Evolutionary conservation across 2,329 filamentous ascomycete genomes (phyloP).

Genomic region (Oidium heveae): DNA sequence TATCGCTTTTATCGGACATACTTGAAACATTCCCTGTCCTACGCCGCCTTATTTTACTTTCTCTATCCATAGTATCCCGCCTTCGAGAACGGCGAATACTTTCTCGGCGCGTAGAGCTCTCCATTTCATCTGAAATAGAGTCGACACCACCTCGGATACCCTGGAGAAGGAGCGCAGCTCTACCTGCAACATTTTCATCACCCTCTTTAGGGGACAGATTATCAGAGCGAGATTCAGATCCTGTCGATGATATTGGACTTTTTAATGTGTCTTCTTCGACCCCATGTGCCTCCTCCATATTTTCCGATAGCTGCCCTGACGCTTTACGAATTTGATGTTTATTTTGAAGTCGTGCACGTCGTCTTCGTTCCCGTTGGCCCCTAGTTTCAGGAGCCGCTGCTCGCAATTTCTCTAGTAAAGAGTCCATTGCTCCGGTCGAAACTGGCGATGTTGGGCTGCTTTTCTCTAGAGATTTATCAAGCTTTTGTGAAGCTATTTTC

Average conservation of each 20-base stretch:
- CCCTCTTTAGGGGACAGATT: constrained; percentile 9
- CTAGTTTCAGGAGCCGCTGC: constrained; percentile 74
- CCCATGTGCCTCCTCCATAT: constrained; percentile 36
- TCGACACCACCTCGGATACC: constrained; percentile 44
- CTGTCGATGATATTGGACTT: constrained; percentile 21
- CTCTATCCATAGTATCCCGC: constrained; percentile 51
- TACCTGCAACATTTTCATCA: constrained; percentile 52
- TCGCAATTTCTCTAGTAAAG: constrained; percentile 76
- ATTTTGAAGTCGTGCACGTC: constrained; percentile 72
- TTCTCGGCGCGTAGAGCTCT: constrained; percentile 26
- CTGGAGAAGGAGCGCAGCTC: constrained; percentile 61
- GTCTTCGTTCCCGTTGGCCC: constrained; percentile 70
- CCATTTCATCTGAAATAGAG: constrained; percentile 22
- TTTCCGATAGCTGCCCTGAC: constrained; percentile 70
- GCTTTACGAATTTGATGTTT: constrained; percentile 73
- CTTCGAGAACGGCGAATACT: constrained; percentile 30
- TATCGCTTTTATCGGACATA: constrained; percentile 5
- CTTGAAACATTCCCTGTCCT: constrained; percentile 34
- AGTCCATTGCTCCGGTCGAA: constrained; percentile 83
- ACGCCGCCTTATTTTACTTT: constrained; percentile 40
- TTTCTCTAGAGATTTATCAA: constrained; percentile 17
- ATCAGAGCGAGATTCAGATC: constrained; percentile 12
- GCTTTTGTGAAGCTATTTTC: constrained; percentile 47
- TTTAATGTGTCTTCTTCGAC: constrained; percentile 23
- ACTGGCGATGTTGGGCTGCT: constrained; percentile 35